phyloP scores from a whole-genome alignment of 352 stramenopile species.

The Pythium biforme region DNA sequence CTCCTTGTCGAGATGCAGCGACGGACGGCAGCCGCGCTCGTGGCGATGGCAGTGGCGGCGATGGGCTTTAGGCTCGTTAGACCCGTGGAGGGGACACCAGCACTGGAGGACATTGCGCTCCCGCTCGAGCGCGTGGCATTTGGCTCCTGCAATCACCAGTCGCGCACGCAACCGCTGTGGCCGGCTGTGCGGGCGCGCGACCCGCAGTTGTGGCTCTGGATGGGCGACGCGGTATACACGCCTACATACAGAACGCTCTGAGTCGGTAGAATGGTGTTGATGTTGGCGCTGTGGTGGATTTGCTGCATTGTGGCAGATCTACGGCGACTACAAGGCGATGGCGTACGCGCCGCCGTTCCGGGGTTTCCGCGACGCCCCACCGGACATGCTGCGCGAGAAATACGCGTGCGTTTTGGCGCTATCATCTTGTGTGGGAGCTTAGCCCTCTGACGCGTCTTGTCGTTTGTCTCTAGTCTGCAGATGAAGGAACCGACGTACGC shows the following conservation, averaged over 20 bases:
- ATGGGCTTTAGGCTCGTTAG: neutral
- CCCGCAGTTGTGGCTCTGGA: constrained; percentile 41
- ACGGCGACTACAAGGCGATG: constrained; percentile 37
- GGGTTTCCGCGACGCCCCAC: constrained; percentile 29
- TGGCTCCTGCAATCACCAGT: constrained; percentile 38
- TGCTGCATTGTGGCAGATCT: constrained; percentile 29
- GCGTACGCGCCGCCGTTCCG: constrained; percentile 28
- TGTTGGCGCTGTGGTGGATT: no score
- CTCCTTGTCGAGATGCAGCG: no score
- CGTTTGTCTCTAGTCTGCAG: constrained; percentile 22
- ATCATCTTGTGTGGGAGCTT: neutral
- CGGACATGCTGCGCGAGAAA: constrained; percentile 32
- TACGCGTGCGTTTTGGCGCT: constrained; percentile 26
- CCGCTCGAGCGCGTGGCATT: constrained; percentile 32
- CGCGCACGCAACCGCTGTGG: constrained; percentile 33
- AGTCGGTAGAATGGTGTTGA: no score
- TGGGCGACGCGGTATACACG: constrained; percentile 31
- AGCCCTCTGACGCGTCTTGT: neutral
- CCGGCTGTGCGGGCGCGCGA: constrained; percentile 17
- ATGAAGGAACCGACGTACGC: constrained; percentile 22
- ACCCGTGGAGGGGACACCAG: neutral
- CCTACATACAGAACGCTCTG: no score
- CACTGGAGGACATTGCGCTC: neutral
- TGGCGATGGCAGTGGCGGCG: neutral
- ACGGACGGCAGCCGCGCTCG: neutral